These are phyloP conservation scores for Cymodocea nodosa DNA, from an alignment of 116 monocot species.

Conservation along the genomic window DNA sequence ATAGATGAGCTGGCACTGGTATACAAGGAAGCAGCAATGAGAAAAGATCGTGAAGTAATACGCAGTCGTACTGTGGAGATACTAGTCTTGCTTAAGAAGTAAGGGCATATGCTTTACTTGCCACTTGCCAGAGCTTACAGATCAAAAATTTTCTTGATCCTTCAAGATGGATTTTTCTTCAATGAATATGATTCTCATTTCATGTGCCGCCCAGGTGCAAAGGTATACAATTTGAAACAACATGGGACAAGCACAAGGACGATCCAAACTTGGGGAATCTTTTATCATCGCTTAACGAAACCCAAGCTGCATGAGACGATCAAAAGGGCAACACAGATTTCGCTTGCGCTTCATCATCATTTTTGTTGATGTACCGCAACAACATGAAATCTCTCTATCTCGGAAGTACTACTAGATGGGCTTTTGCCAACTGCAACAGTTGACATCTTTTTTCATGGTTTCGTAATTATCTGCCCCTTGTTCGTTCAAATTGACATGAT, in stretches of 20 bases:
- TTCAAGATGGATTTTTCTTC: not conserved
- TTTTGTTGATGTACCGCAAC: not conserved
- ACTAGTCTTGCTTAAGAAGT: constrained; percentile 58
- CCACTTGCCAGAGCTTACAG: not conserved
- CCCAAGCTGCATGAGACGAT: not conserved
- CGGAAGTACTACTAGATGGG: too few species aligned
- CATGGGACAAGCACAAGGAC: constrained; percentile 61
- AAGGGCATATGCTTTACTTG: constrained; percentile 1
- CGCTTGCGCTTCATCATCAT: not conserved
- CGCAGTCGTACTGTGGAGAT: constrained; percentile 39
- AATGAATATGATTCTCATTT: not conserved
- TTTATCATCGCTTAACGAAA: not conserved
- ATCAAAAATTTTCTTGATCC: not conserved
- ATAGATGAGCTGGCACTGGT: constrained; percentile 65
- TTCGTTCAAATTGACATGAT: too few species aligned
- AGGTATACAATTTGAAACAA: constrained; percentile 50
- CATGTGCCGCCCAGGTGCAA: constrained; percentile 39
- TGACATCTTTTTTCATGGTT: too few species aligned
- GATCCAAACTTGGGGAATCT: constrained; percentile 31
- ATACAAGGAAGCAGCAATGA: constrained; percentile 60
- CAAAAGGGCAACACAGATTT: not conserved
- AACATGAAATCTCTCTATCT: not conserved
- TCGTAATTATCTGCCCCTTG: too few species aligned
- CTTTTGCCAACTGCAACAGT: too few species aligned
- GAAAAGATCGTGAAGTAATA: constrained; percentile 44